These are phyloP conservation scores for Kappamyces sp. DNA, from an alignment of 192 early-diverging fungal genomes.

Conservation along the genomic window DNA sequence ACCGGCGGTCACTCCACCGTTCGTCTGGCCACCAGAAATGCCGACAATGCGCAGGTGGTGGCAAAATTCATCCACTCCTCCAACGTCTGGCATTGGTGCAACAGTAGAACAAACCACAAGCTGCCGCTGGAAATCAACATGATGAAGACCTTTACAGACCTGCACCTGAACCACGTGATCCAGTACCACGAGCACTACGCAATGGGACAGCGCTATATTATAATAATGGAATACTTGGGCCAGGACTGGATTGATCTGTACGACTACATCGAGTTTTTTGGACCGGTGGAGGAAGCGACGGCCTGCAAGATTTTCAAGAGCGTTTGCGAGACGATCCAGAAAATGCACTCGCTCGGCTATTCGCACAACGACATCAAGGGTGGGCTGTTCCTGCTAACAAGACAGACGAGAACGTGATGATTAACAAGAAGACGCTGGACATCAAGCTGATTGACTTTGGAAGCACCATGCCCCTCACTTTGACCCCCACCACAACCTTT, in stretches of 20 bases:
- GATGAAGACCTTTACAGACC: conserved; percentile 28
- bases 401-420: conserved; percentile 55
- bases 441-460: conserved; percentile 58
- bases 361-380: conserved; percentile 59
- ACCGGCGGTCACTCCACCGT: conserved; percentile 52
- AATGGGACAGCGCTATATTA: conserved; percentile 30
- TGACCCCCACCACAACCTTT: conserved; percentile 33
- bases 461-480: conserved; percentile 31
- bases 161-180: conserved; percentile 26
- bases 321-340: conserved; percentile 33
- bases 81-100: conserved; percentile 49
- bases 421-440: conserved; percentile 37
- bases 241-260: conserved; percentile 52
- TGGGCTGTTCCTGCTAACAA: conserved; percentile 2
- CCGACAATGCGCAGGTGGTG: conserved; percentile 27
- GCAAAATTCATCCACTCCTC: conserved; percentile 39
- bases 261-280: conserved; percentile 46
- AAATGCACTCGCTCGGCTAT: conserved; percentile 32
- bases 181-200: conserved; percentile 40
- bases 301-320: conserved; percentile 36
- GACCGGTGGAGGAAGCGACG: conserved; percentile 35
- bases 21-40: conserved; percentile 25
- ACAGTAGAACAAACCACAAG: background rate
- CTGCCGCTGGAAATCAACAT: conserved; percentile 34
- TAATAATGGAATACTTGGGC: conserved; percentile 55